Evolutionary conservation across 2,329 filamentous ascomycete species (phyloP), one percentile per base, ranked within the genome.

Genomic region (Diaporthe sp.): DNA sequence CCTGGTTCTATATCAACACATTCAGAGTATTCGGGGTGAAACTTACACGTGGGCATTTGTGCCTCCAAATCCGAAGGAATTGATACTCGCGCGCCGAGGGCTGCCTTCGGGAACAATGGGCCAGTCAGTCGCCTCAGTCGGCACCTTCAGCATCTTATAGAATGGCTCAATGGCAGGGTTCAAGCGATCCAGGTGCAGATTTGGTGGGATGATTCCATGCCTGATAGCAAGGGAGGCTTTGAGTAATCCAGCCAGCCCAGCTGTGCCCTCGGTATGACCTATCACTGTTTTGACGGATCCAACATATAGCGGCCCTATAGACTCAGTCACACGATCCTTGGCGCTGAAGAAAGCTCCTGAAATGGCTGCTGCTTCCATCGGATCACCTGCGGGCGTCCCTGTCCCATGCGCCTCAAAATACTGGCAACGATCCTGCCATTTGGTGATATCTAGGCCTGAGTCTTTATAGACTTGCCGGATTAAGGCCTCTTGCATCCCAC

Each of bases 401-500:
- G 80, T 82, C 3, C 84, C 84, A 60, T 85, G 84, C 0, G 83
- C 83, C 74, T 85, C 83, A 57, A 85, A 85, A 72, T 82, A 85
- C 71, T 85, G 83, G 9, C 80, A 81, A 19, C 80, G 79, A 47
- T 84, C 79, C 5, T 69, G 12, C 38, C 15, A 10, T 10, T 10
- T 13, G 12, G 12, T 10, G 12, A 40, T 13, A 40, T 40, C 38
- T 13, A 40, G 38, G 38, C 38, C 38, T 40, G 38, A n/a, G n/a
- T n/a, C n/a, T n/a, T n/a, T n/a, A 38, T 1, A 77, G 75, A 19
- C 73, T 66, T 17, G 35, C 54, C 0, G 79, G 75, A 73, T 85
- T 80, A 0, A 85, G 79, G 4, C 83, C 87, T 1, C 87, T 0
- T 87, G 87, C 77, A 87, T 82, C n/a, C n/a, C n/a, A n/a, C n/a